Evolutionary conservation across 805 yeast species (phyloP).

Genomic region (Saturnispora bothae): DNA sequence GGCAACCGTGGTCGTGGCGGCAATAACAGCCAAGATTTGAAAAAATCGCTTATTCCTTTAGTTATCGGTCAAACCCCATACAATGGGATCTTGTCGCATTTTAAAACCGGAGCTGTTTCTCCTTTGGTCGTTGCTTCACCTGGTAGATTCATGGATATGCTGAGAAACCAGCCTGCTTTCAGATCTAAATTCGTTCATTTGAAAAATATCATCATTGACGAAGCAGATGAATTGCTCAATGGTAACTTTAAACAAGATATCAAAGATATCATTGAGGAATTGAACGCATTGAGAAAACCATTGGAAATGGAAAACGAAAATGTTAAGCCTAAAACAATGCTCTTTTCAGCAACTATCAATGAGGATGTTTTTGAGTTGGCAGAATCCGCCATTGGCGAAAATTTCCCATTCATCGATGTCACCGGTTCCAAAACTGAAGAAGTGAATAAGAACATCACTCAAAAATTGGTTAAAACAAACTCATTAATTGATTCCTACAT

Average conservation of each 20-base stretch:
- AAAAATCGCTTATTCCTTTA: constrained; percentile 29
- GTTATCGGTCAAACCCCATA: constrained; percentile 31
- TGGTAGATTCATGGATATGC: constrained; percentile 64
- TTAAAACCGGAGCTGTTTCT: constrained; percentile 27
- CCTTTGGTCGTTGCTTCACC: constrained; percentile 81
- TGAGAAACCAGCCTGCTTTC: constrained; percentile 36
- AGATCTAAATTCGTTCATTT: constrained; percentile 40
- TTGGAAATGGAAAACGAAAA: constrained; percentile 19
- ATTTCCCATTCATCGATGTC: constrained; percentile 53
- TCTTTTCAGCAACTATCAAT: constrained; percentile 86
- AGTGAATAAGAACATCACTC: constrained; percentile 68
- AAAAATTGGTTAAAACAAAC: constrained; percentile 46
- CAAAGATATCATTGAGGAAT: constrained; percentile 40
- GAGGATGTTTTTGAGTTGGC: constrained; percentile 59
- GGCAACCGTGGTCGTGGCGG: not conserved
- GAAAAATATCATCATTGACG: constrained; percentile 69
- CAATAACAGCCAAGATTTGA: constrained; percentile 1
- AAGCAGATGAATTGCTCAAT: constrained; percentile 81
- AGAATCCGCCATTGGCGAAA: constrained; percentile 37
- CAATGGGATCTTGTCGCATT: constrained; percentile 11
- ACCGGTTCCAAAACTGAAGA: constrained; percentile 52
- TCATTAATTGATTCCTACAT: constrained; percentile 47
- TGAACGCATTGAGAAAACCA: constrained; percentile 25
- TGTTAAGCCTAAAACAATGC: constrained; percentile 45
- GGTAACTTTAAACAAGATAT: constrained; percentile 68